Base-by-base conservation (phyloP, 805 yeast genomes). In the Sporopachydermia lactativora region DNA sequence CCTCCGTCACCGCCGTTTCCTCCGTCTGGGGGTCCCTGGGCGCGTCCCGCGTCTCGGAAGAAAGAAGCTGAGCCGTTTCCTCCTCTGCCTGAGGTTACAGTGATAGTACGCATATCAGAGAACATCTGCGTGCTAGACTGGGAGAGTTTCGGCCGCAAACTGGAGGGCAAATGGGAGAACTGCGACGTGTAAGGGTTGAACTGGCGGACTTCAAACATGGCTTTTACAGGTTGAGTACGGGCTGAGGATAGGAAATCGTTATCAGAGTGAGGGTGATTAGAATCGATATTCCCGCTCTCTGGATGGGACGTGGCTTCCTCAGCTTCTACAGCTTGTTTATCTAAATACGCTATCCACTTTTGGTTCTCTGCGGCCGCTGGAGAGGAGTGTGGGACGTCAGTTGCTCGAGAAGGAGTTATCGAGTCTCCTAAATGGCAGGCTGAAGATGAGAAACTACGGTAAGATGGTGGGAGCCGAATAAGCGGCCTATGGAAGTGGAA, bases 1-100 rank as follows among this genome's bases (percentile, higher is more conserved):
- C 98, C 98, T 16, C 98, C 98, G 45, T 68, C 63, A 3, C 97
- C 98, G 19, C 98, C 98, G 60, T 92, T 96, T 5, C 98, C 98
- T n/a, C 98, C 98, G 58, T 88, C 94, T 0, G 98, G 95, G 0
- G 98, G 97, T 0, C 98, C 98, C 15, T 70, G 68, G 0, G 95
- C 68, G 36, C 83, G 61, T 35, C 86, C 83, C 3, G 95, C 82
- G 49, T 85, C 97, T 47, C 96, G 66, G 44, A 78, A 71, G 58
- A 92, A 92, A 0, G 96, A 81, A 0, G 85, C 79, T 19, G 73
- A 66, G 4, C 98, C 98, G 54, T 79, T 68, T 2, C 98, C 98
- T 15, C 98, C 98, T 35, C 62, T 66, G 0, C 98, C 98, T 18
- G 94, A 75, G 3, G 61, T 55, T 5, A 85, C 62, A 42, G 72